These are phyloP conservation scores for Groenewaldozyma auringiensis DNA, from an alignment of 1,139 yeast species.

Conservation along the genomic window DNA sequence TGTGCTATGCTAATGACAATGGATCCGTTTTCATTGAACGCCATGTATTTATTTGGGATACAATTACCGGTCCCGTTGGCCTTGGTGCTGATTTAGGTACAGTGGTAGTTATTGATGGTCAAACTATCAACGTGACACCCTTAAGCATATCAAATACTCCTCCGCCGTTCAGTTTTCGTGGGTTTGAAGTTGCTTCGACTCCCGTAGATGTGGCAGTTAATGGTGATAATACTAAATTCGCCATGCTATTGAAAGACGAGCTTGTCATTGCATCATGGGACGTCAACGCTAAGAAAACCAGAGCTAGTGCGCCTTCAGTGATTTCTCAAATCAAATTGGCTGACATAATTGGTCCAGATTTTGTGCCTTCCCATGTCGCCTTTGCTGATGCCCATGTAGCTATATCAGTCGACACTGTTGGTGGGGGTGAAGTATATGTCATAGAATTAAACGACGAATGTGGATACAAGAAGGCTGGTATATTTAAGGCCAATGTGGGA, in stretches of 20 bases:
- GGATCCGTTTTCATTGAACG: conserved; percentile 39
- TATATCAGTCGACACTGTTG: conserved; percentile 44
- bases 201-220: conserved; percentile 62
- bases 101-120: conserved; percentile 75
- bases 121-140: conserved; percentile 69
- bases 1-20: conserved; percentile 31
- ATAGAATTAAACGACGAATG: not conserved
- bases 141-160: conserved; percentile 83
- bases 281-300: conserved; percentile 30
- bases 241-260: conserved; percentile 44
- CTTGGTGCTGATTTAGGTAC: conserved; percentile 71
- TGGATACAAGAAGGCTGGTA: not conserved
- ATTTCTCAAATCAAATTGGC: conserved; percentile 32
- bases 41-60: conserved; percentile 59
- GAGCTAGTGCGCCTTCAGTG: conserved; percentile 38
- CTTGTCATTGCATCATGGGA: conserved; percentile 39
- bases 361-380: conserved; percentile 56
- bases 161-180: conserved; percentile 75
- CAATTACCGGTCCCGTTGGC: conserved; percentile 60
- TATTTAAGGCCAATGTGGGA: not conserved
- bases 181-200: conserved; percentile 40
- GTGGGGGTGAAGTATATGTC: conserved; percentile 7
- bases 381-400: conserved; percentile 49
- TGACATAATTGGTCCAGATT: conserved; percentile 34
- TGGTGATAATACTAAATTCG: conserved; percentile 50